Evolutionary conservation across 2,329 filamentous ascomycete species (phyloP), one percentile per base, ranked within the genome.

Genomic region (Cryphonectria radicalis): DNA sequence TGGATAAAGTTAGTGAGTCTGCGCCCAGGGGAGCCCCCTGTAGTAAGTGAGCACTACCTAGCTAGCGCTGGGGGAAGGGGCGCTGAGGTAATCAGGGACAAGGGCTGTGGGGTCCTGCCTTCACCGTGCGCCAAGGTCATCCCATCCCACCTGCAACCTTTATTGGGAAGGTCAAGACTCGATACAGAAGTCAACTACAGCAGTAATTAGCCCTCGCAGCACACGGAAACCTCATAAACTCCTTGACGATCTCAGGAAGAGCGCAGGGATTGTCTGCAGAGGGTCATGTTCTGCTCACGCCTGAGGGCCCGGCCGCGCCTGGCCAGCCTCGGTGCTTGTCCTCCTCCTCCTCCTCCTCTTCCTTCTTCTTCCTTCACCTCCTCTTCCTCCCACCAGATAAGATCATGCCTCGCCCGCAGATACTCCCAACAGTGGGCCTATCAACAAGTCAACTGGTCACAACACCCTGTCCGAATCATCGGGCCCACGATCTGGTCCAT

Each of bases 401-500:
- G 59, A 62, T 13, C 28, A 25, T 32, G 17, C 42, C 42, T 19
- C 59, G 13, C 28, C 28, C 67, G 67, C 42, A 53, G 22, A 42
- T 63, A 63, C 67, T 28, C 67, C 1, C 42, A 55, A 22, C 35
- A 53, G n/a, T 57, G 40, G 40, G n/a, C 40, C 57, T n/a, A 50
- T 22, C 40, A 35, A 53, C 40, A 46, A n/a, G 7, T 17, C 25
- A 5, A 60, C 25, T 50, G 53, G 57, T 17, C 55, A 40, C 43
- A 68, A 46, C 50, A 68, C 42, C 75, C 72, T 4, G 73, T 77
- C 10, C 73, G 73, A 40, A 35, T 76, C 17, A 37, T 76, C 11
- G 62, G 76, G 2, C 74, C 76, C 0, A 59, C 73, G 8, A 50
- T 76, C 3, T 77, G 76, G 75, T 73, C 74, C n/a, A 67, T 68